A percentile compares a stretch with the other conserved stretches of the same genome.
These are phyloP conservation scores for Colletotrichum echinochloae DNA, from an alignment of 2,329 filamentous ascomycete species.

Conservation along the genomic window DNA sequence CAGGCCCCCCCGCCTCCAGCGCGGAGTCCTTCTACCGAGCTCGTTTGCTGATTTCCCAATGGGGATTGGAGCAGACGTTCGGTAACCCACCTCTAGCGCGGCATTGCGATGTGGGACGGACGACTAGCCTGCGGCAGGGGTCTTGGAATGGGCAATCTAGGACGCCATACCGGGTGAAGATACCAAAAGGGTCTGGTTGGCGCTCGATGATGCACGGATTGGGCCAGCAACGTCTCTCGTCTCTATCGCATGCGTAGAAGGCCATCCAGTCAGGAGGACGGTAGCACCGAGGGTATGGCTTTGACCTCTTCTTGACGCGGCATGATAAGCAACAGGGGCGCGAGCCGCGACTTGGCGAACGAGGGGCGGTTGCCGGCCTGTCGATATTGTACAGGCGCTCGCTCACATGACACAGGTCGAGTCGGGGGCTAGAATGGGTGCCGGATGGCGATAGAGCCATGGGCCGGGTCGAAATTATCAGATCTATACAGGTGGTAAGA, in stretches of 20 bases:
- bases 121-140: background rate
- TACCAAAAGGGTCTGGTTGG: background rate
- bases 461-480: constrained; percentile 3
- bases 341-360: constrained; percentile 2
- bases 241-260: background rate
- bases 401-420: background rate
- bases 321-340: constrained; percentile 10
- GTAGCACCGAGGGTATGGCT: background rate
- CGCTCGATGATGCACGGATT: background rate
- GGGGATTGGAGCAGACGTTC: constrained; percentile 11
- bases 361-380: background rate
- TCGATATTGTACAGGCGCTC: background rate
- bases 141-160: constrained; percentile 18
- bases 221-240: background rate
- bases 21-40: constrained; percentile 15
- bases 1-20: constrained; percentile 12
- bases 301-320: constrained; percentile 13
- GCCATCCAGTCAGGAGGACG: background rate
- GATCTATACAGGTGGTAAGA: constrained; percentile 19
- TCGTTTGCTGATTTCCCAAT: constrained; percentile 17
- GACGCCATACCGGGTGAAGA: constrained; percentile 25
- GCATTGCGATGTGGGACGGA: constrained; percentile 19
- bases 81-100: constrained; percentile 1
- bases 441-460: constrained; percentile 9
- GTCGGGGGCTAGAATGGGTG: constrained; percentile 4